Evolutionary conservation across 371 early-diverging fungal genomes (phyloP), one percentile per base, ranked within the genome.

Genomic region (Syncephalastrum sp.): DNA sequence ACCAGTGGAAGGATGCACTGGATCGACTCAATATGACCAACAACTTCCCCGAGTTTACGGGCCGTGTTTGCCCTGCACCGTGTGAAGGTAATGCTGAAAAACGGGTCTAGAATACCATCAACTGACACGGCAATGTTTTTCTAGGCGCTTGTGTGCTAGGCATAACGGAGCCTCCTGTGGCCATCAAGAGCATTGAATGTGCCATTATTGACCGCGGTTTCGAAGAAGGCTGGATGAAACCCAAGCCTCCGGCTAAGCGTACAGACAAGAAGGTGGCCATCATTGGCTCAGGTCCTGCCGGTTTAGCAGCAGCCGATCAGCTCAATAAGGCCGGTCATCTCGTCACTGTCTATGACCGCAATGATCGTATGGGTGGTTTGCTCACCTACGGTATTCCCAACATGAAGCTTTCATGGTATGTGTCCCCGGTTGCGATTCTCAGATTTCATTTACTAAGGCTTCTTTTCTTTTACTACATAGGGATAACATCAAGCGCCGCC

Each of bases 381-480:
- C 81, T 98, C 64, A 94, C 94, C 88, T 98, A 98, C 72, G 98
- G 98, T 63, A 98, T 98, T 59, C 98, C 98, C 56, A 97, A 98
- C 82, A 98, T 98, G 98, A 98, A 98, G 84, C 88, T 98, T 25
- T 33, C 38, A 33, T 33, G 38, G 38, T 33, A 33, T 33, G 38
- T 33, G 38, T 21, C 12, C 10, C 38, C 8, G 10, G 38, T 33
- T 2, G 7, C 7, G 27, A 10, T 10, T 33, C 38, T 33, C 7
- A 6, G 29, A 4, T 33, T 33, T 33, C 2, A 27, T 33, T 33
- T 10, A 10, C 38, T 12, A 10, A 33, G 10, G 12, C 38, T 10
- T 12, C 8, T 33, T 33, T 12, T 10, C 10, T 33, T 33, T 10
- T 12, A 10, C 10, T 33, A 8, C 12, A 0, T 33, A 33, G 38